phyloP scores from a whole-genome alignment of 2,329 filamentous ascomycete genomes.

The Dactylellina cionopaga region DNA sequence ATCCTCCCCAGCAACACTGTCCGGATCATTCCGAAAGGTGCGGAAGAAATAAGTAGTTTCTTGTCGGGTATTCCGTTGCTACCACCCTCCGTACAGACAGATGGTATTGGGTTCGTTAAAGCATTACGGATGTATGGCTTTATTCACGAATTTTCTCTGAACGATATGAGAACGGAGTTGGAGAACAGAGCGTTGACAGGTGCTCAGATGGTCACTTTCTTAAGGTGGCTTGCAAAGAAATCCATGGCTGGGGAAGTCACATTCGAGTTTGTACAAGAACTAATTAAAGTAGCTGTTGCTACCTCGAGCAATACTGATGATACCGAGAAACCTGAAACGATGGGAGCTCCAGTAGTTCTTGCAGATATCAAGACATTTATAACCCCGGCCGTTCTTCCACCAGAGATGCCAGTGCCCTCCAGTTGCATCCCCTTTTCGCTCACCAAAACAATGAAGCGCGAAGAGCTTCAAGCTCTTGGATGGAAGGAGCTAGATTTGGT shows the following conservation, averaged over 20 bases:
- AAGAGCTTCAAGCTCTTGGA: constrained; percentile 80
- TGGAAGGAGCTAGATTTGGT: constrained; percentile 87
- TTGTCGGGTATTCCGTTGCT: constrained; percentile 88
- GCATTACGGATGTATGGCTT: constrained; percentile 85
- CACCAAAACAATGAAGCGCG: constrained; percentile 73
- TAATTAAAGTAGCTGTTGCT: constrained; percentile 84
- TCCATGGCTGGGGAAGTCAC: constrained; percentile 78
- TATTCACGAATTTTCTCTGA: constrained; percentile 85
- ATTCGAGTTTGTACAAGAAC: constrained; percentile 70
- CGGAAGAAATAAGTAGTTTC: constrained; percentile 73
- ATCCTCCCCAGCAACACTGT: constrained; percentile 85
- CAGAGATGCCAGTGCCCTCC: constrained; percentile 81
- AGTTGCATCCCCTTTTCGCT: constrained; percentile 86
- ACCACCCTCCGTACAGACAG: constrained; percentile 76
- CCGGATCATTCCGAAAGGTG: constrained; percentile 76
- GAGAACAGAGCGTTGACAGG: constrained; percentile 82
- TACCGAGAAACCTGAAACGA: constrained; percentile 62
- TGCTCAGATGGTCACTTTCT: constrained; percentile 80
- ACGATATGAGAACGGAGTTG: constrained; percentile 84
- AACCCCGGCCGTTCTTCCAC: constrained; percentile 79
- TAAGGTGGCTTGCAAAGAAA: constrained; percentile 83
- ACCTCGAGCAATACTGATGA: constrained; percentile 60
- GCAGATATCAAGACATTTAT: constrained; percentile 78
- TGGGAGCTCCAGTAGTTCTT: constrained; percentile 75
- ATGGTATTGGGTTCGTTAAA: constrained; percentile 75